Percentiles rank a stretch among this genome's conserved stretches.
Evolutionary conservation across 106 monocot genomes (phyloP).

Genomic region (Dendrobium officinale): DNA sequence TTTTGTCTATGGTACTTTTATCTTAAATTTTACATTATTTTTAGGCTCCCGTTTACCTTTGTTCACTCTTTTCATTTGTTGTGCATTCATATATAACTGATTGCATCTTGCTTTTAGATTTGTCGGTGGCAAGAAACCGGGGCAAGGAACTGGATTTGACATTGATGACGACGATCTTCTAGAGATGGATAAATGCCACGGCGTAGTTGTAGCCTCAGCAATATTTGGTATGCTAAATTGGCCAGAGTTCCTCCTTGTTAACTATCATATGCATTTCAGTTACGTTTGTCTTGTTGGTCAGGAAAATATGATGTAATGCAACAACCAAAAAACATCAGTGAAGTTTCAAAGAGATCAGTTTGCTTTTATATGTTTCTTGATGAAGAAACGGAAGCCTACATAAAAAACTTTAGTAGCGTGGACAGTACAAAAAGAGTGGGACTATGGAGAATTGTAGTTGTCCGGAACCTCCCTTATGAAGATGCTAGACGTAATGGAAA

Average conservation of each 20-base stretch:
- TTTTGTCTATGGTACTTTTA: neutral
- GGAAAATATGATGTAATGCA: constrained; percentile 96
- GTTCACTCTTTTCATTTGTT: constrained; percentile 2
- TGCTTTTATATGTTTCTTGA: constrained; percentile 97
- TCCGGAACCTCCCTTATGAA: constrained; percentile 74
- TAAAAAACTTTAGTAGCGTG: constrained; percentile 60
- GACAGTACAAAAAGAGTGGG: constrained; percentile 44
- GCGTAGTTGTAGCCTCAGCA: constrained; percentile 87
- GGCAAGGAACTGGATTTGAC: constrained; percentile 78
- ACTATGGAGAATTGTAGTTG: constrained; percentile 82
- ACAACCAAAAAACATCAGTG: constrained; percentile 79
- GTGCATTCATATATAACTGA: neutral
- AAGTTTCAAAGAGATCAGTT: constrained; percentile 43
- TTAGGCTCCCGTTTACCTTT: neutral
- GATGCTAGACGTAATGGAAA: constrained; percentile 95
- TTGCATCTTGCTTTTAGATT: constrained; percentile 37
- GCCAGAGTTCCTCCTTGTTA: neutral
- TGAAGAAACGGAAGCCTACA: constrained; percentile 72
- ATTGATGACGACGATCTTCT: constrained; percentile 64
- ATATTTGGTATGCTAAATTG: constrained; percentile 65
- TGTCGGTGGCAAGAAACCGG: constrained; percentile 67
- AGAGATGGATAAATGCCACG: constrained; percentile 90
- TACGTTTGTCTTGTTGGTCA: constrained; percentile 24
- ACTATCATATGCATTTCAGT: constrained; percentile 1
- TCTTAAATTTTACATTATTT: neutral